Conservation (phyloP, 2,329 filamentous ascomycete genomes). For the Fusarium sp. region DNA sequence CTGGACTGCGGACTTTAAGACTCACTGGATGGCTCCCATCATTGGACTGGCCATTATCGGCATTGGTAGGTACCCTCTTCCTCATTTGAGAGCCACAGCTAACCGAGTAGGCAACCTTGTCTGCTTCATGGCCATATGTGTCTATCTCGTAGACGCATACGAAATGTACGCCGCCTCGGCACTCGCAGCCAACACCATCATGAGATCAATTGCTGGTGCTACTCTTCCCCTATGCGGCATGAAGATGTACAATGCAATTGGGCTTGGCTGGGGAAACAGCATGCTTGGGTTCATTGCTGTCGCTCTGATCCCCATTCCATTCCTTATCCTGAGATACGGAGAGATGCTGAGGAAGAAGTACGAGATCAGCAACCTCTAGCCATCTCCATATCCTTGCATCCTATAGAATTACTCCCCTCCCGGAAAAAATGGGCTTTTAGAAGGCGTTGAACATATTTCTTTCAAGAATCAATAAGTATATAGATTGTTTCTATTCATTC, state of each 20-base stretch:
- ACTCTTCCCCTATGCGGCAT: slow-evolving; percentile 23
- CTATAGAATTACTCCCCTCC: background rate
- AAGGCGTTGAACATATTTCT: background rate
- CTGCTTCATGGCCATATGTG: slow-evolving; percentile 23
- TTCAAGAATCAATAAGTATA: background rate
- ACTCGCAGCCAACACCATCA: slow-evolving; percentile 26
- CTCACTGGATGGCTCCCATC: slow-evolving; percentile 29
- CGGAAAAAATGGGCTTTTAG: background rate
- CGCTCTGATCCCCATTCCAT: slow-evolving; percentile 54
- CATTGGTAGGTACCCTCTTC: slow-evolving; percentile 5
- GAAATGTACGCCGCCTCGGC: slow-evolving; percentile 25
- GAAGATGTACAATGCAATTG: slow-evolving; percentile 46
- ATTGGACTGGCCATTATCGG: slow-evolving; percentile 21
- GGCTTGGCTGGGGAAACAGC: slow-evolving; percentile 59
- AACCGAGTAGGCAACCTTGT: slow-evolving; percentile 5
- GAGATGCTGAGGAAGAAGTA: slow-evolving; percentile 43
- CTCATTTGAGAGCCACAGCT: background rate
- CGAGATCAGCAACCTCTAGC: slow-evolving; percentile 1
- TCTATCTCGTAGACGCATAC: slow-evolving; percentile 30
- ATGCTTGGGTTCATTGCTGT: slow-evolving; percentile 55
- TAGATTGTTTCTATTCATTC: background rate
- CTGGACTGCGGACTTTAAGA: slow-evolving; percentile 28
- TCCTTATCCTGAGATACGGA: slow-evolving; percentile 53
- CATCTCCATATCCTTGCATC: background rate
- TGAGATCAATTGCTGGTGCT: slow-evolving; percentile 13